Percentiles rank a stretch among this genome's conserved stretches.
Conservation (phyloP, 805 yeast genomes). For the Starmerella scarabaei region DNA sequence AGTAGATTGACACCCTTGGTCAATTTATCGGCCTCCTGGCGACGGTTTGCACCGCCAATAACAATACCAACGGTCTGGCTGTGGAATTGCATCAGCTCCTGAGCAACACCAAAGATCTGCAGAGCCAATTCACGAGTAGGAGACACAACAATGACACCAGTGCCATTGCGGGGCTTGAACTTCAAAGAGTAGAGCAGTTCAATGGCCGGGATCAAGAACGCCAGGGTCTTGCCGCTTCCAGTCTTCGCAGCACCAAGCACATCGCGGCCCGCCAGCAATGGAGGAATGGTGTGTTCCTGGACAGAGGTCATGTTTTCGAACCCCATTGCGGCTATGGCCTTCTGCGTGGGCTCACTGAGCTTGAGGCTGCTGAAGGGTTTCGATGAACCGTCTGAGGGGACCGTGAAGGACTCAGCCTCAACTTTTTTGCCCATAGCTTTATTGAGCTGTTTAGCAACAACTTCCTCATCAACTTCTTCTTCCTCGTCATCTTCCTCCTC, state of each 20-base stretch:
- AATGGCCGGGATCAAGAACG: conserved; percentile 90
- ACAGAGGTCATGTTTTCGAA: conserved; percentile 86
- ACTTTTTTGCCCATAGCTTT: background rate
- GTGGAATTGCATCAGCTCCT: conserved; percentile 81
- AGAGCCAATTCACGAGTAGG: conserved; percentile 97
- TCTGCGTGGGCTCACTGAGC: conserved; percentile 67
- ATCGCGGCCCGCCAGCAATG: conserved; percentile 89
- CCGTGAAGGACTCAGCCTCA: conserved; percentile 20
- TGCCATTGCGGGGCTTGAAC: conserved; percentile 96
- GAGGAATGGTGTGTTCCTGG: conserved; percentile 93
- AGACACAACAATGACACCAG: conserved; percentile 89
- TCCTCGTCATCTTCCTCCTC: conserved; percentile 1
- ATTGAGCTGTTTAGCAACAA: background rate
- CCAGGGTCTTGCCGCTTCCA: conserved; percentile 96
- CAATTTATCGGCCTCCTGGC: conserved; percentile 93
- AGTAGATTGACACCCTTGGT: conserved; percentile 85
- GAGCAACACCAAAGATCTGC: conserved; percentile 94
- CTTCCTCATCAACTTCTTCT: conserved; percentile 3
- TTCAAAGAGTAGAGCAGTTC: conserved; percentile 80
- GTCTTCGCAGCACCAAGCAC: conserved; percentile 99
- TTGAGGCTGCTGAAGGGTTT: conserved; percentile 39
- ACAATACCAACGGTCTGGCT: conserved; percentile 93
- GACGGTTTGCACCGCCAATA: conserved; percentile 95
- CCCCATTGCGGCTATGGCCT: conserved; percentile 79
- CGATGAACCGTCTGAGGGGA: conserved; percentile 13